Percentiles rank a stretch among this genome's conserved stretches.
Evolutionary conservation across 208 protist genomes (phyloP).

Genomic region (Leishmania braziliensis): DNA sequence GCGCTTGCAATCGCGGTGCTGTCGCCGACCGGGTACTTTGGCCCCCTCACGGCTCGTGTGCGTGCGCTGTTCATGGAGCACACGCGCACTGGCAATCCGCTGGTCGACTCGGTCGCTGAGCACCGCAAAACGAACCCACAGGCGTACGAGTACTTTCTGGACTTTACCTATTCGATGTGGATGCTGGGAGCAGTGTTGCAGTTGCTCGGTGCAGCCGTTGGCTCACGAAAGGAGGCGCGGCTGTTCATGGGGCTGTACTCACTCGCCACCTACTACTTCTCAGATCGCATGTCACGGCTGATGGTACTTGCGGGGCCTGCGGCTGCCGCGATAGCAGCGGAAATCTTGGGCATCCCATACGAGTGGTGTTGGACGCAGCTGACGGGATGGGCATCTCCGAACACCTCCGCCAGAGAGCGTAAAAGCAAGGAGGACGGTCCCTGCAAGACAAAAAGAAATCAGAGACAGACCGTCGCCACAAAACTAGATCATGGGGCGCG

Average conservation of each 20-base stretch:
- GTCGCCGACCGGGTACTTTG: conserved; percentile 52
- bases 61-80: conserved; percentile 72
- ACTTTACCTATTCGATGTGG: too few relatives aligned
- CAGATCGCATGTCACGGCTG: conserved; percentile 69
- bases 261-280: conserved; percentile 32
- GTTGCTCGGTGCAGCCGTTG: background rate
- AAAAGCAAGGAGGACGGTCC: background rate
- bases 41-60: conserved; percentile 59
- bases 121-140: too few relatives aligned
- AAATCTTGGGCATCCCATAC: background rate
- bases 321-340: conserved; percentile 4
- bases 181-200: background rate
- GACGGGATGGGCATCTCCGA: background rate
- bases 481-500: background rate
- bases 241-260: conserved; percentile 34
- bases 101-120: conserved; percentile 54
- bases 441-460: background rate
- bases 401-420: background rate
- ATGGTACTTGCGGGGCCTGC: conserved; percentile 53
- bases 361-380: conserved; percentile 18
- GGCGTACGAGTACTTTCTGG: too few relatives aligned
- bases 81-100: conserved; percentile 77
- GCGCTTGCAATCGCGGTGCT: conserved; percentile 33
- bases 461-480: background rate
- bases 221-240: background rate